These are phyloP conservation scores for Tulasnella sp. DNA, from an alignment of 768 basidiomycete species.

Conservation along the genomic window DNA sequence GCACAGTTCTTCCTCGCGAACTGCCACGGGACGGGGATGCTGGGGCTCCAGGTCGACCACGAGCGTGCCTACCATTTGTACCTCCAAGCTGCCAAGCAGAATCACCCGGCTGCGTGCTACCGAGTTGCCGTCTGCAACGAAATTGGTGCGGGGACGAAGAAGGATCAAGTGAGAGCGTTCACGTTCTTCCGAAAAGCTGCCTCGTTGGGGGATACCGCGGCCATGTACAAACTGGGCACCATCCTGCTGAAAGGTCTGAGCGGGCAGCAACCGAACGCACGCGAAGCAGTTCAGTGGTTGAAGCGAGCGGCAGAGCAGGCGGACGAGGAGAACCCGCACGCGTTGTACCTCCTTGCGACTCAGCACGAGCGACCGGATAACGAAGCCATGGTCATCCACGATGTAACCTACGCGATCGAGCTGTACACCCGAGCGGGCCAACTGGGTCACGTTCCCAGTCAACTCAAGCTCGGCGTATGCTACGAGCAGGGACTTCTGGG, in stretches of 20 bases:
- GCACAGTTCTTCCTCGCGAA: slow-evolving; percentile 99
- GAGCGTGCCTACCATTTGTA: slow-evolving; percentile 97
- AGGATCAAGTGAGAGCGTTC: slow-evolving; percentile 78
- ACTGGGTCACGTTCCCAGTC: slow-evolving; percentile 84
- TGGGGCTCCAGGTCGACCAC: slow-evolving; percentile 95
- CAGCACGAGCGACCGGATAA: slow-evolving; percentile 59
- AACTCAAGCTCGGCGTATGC: slow-evolving; percentile 91
- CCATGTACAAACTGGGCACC: slow-evolving; percentile 99
- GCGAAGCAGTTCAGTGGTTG: slow-evolving; percentile 92
- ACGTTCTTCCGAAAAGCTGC: slow-evolving; percentile 96
- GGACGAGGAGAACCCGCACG: slow-evolving; percentile 96
- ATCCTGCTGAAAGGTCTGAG: slow-evolving; percentile 78
- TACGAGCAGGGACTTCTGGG: slow-evolving; percentile 79
- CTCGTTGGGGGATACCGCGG: slow-evolving; percentile 89
- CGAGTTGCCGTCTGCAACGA: slow-evolving; percentile 98
- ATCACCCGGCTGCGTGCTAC: slow-evolving; percentile 89
- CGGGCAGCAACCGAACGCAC: slow-evolving; percentile 70
- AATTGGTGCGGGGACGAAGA: slow-evolving; percentile 89
- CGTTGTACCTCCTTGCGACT: slow-evolving; percentile 87
- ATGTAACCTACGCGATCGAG: slow-evolving; percentile 71
- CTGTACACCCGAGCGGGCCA: slow-evolving; percentile 86
- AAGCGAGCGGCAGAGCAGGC: slow-evolving; percentile 93
- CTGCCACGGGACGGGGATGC: slow-evolving; percentile 87
- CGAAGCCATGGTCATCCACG: slow-evolving; percentile 58
- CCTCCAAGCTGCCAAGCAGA: slow-evolving; percentile 93